Conservation (phyloP, 805 yeast species). For the Candida endomychidarum region DNA sequence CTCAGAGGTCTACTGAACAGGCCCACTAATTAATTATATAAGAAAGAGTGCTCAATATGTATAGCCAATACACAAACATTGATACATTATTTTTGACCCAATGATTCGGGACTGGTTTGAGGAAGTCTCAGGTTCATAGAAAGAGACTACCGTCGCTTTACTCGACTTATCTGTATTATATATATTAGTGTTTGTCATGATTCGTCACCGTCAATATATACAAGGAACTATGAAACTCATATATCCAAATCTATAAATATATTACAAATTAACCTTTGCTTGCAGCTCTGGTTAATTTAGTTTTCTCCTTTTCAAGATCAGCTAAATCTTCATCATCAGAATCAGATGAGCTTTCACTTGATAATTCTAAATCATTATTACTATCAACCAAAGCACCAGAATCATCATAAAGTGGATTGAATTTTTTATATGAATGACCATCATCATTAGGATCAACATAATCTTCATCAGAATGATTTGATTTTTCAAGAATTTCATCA, state of each 20-base stretch:
- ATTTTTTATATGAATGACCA: conserved; percentile 69
- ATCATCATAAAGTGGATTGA: conserved; percentile 60
- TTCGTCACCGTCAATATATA: conserved; percentile 6
- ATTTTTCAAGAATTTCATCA: conserved; percentile 29
- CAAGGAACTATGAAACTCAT: conserved; percentile 6
- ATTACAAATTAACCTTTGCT: conserved; percentile 31
- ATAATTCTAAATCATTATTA: conserved; percentile 23
- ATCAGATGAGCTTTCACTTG: conserved; percentile 32
- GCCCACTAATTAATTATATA: too few relatives aligned
- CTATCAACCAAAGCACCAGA: conserved; percentile 21
- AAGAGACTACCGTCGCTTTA: too few relatives aligned
- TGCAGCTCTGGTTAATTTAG: conserved; percentile 39
- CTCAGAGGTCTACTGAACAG: conserved; percentile 17
- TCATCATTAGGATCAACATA: conserved; percentile 81
- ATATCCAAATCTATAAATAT: conserved; percentile 2
- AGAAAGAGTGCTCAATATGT: too few relatives aligned
- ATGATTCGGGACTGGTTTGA: too few relatives aligned
- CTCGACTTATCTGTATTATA: too few relatives aligned
- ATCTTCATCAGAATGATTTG: conserved; percentile 55
- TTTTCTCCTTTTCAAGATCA: conserved; percentile 20
- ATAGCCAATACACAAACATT: too few relatives aligned
- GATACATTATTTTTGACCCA: too few relatives aligned
- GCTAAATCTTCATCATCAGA: conserved; percentile 31
- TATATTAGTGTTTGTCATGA: conserved; percentile 9
- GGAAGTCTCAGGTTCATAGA: too few relatives aligned